Conservation (phyloP, 192 early-diverging fungal genomes). For the Kappamyces sp. region DNA sequence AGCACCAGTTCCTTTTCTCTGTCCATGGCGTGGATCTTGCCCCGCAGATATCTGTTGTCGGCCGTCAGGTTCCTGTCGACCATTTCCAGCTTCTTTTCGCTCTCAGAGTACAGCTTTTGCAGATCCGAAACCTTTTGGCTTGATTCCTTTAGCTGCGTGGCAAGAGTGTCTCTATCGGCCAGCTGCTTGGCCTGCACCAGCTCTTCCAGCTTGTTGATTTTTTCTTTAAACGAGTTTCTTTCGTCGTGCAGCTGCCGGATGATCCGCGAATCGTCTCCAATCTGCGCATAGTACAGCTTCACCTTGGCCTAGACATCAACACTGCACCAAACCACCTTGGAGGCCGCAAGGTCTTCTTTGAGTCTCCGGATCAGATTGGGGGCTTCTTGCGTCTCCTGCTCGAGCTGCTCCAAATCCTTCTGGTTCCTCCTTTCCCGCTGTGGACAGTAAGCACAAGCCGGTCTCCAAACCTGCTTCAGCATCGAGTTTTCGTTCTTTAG, state of each 20-base stretch:
- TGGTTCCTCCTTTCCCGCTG: constrained; percentile 51
- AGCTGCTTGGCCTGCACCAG: constrained; percentile 31
- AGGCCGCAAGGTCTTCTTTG: constrained; percentile 37
- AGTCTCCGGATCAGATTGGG: constrained; percentile 40
- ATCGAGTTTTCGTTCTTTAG: constrained; percentile 43
- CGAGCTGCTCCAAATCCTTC: constrained; percentile 43
- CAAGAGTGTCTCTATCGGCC: constrained; percentile 27
- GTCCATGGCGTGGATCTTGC: constrained; percentile 37
- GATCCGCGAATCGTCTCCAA: constrained; percentile 33
- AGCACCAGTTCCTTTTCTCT: constrained; percentile 32
- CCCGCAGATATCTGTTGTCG: constrained; percentile 43
- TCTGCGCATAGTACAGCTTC: constrained; percentile 38
- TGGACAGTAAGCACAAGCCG: constrained; percentile 2
- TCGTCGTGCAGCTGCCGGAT: constrained; percentile 43
- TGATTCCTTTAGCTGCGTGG: constrained; percentile 22
- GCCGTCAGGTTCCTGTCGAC: constrained; percentile 42
- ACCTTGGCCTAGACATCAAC: constrained; percentile 37
- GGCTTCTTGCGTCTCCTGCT: constrained; percentile 38
- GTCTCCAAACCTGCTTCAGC: constrained; percentile 37
- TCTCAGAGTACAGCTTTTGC: constrained; percentile 25
- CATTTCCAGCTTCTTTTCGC: constrained; percentile 29
- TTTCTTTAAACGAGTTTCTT: constrained; percentile 28
- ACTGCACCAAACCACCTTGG: constrained; percentile 29
- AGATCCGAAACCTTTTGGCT: constrained; percentile 16
- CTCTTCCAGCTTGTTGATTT: constrained; percentile 27